Conservation (phyloP, 495 filamentous ascomycete species). For the Aspergillus funiculosus region DNA sequence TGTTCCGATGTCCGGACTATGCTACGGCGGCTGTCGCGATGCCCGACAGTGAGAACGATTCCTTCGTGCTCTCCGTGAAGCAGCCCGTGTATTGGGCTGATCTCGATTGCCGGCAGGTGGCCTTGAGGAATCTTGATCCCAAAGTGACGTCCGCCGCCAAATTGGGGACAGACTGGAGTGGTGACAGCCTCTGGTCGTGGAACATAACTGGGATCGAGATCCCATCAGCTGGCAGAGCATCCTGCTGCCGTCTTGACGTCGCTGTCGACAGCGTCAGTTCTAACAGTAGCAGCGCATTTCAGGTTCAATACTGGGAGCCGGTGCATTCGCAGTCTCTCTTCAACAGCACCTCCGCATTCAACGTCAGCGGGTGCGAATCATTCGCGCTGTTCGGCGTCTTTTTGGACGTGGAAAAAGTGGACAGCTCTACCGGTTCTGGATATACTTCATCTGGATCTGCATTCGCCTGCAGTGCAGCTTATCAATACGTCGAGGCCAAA, state of each 20-base stretch:
- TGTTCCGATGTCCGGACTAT: slow-evolving; percentile 11
- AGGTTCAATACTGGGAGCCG: slow-evolving; percentile 24
- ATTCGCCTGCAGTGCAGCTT: slow-evolving; percentile 17
- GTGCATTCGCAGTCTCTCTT: not conserved
- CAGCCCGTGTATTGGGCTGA: slow-evolving; percentile 25
- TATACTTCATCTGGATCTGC: slow-evolving; percentile 11
- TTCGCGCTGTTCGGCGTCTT: slow-evolving; percentile 12
- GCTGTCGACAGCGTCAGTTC: slow-evolving; percentile 9
- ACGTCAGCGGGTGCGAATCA: slow-evolving; percentile 9
- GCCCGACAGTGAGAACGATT: slow-evolving; percentile 7
- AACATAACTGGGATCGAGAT: not conserved
- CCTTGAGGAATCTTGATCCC: not conserved
- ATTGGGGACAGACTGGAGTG: too few species aligned
- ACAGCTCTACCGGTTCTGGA: not conserved
- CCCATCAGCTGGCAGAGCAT: not conserved
- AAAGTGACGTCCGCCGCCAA: not conserved
- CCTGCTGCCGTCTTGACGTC: slow-evolving; percentile 11
- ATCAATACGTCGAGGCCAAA: slow-evolving; percentile 12
- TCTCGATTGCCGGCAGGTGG: slow-evolving; percentile 9
- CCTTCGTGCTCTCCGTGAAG: slow-evolving; percentile 13
- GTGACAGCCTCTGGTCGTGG: slow-evolving; percentile 1
- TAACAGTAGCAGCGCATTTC: not conserved
- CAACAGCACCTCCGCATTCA: slow-evolving; percentile 4
- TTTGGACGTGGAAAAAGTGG: slow-evolving; percentile 9
- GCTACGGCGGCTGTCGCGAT: slow-evolving; percentile 14